phyloP scores from a whole-genome alignment of 2,329 filamentous ascomycete species.

The Hypoxylon sp. region DNA sequence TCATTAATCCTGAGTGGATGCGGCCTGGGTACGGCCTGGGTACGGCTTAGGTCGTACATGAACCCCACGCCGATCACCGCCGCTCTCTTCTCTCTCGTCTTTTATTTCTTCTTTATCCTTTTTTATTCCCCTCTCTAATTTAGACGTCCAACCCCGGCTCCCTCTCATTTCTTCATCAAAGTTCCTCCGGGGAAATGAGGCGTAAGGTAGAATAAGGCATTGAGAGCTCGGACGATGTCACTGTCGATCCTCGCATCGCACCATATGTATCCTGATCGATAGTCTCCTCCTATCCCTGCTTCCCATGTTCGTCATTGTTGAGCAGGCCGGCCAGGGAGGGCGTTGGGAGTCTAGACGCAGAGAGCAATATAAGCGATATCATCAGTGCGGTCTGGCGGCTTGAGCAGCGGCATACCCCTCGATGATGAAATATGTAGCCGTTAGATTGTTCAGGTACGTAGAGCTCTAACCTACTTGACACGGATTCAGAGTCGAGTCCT shows the following conservation, averaged over 20 bases:
- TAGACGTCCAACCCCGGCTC: background rate
- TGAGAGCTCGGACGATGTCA: constrained; percentile 36
- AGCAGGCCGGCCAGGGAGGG: constrained; percentile 14
- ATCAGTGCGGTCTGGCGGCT: constrained; percentile 4
- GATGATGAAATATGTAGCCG: background rate
- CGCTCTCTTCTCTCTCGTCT: too few relatives aligned
- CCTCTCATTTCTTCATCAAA: constrained; percentile 19
- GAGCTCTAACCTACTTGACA: too few relatives aligned
- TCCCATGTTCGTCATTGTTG: constrained; percentile 34
- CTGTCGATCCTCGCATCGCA: constrained; percentile 37
- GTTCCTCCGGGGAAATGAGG: constrained; percentile 35
- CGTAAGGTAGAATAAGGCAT: constrained; percentile 34
- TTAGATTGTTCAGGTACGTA: too few relatives aligned
- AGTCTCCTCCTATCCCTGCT: constrained; percentile 30
- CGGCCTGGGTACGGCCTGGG: background rate
- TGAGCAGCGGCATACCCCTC: background rate
- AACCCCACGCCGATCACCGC: constrained; percentile 36
- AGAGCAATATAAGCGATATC: constrained; percentile 13
- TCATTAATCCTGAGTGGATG: constrained; percentile 12
- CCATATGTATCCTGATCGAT: constrained; percentile 36
- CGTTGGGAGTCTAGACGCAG: constrained; percentile 13
- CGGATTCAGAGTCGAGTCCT: too few relatives aligned
- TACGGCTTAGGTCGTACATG: constrained; percentile 28
- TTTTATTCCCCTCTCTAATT: constrained; percentile 21
- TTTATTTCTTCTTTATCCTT: too few relatives aligned